These are phyloP conservation scores for Auricularia heimuer DNA, from an alignment of 768 basidiomycete species.

Conservation along the genomic window DNA sequence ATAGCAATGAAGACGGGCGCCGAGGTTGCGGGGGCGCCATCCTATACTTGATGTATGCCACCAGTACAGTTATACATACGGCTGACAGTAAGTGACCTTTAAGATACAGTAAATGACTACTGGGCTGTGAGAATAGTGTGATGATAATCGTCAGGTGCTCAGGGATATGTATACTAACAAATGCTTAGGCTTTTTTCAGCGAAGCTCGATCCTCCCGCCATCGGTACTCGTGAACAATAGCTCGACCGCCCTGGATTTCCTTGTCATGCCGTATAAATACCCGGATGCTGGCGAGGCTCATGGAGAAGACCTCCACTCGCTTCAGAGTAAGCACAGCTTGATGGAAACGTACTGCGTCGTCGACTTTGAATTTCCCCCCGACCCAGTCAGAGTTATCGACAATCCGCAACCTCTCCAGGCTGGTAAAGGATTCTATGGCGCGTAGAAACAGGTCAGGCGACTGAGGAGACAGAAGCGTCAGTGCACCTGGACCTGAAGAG, in stretches of 20 bases:
- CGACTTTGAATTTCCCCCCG: background rate
- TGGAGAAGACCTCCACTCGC: background rate
- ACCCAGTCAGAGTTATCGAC: background rate
- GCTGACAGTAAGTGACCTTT: too few relatives aligned
- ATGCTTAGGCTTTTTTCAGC: too few relatives aligned
- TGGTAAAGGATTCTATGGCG: background rate
- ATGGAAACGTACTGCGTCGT: background rate
- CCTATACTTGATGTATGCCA: too few relatives aligned
- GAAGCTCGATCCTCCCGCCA: background rate
- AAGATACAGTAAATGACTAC: too few relatives aligned
- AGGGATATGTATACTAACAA: too few relatives aligned
- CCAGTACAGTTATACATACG: too few relatives aligned
- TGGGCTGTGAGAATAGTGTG: too few relatives aligned
- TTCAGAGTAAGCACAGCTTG: background rate
- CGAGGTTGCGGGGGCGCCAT: too few relatives aligned
- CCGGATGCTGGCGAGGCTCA: background rate
- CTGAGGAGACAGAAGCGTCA: background rate
- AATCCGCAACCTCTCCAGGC: background rate
- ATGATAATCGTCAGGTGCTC: too few relatives aligned
- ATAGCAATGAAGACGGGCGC: too few relatives aligned
- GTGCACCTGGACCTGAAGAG: background rate
- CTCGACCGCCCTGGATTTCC: background rate
- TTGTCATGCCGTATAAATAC: background rate
- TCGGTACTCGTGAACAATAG: background rate
- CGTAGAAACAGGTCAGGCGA: background rate